Conservation (phyloP, 2,329 filamentous ascomycete genomes). For the Metarhizium guizhouense region DNA sequence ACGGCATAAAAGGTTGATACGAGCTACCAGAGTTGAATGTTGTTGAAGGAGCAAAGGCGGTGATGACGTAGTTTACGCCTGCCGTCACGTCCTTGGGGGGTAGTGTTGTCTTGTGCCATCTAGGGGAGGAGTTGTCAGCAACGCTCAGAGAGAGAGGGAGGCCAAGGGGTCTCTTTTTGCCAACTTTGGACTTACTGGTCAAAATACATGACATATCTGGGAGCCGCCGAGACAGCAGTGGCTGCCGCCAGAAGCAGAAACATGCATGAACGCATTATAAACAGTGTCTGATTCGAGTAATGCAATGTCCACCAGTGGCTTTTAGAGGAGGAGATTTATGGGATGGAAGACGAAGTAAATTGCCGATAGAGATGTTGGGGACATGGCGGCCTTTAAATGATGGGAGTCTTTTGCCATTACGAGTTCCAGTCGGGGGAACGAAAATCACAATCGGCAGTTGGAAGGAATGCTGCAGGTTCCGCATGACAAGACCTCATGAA, state of each 20-base stretch:
- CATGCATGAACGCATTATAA: slow-evolving; percentile 8
- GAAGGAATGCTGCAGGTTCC: no score
- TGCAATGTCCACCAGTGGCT: no score
- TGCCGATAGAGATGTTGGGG: no score
- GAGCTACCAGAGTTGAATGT: slow-evolving; percentile 35
- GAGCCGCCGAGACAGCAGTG: slow-evolving; percentile 12
- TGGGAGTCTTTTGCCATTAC: no score
- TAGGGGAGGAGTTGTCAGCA: slow-evolving; percentile 9
- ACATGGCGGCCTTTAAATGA: no score
- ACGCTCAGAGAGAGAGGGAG: not conserved
- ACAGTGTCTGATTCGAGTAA: not conserved
- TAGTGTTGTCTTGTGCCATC: slow-evolving; percentile 30
- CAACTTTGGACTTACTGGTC: slow-evolving; percentile 29
- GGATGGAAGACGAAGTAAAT: no score
- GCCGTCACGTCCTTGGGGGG: slow-evolving; percentile 28
- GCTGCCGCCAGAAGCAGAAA: slow-evolving; percentile 11
- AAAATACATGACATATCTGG: slow-evolving; percentile 32
- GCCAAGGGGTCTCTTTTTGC: no score
- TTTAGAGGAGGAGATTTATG: no score
- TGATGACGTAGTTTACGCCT: slow-evolving; percentile 45
- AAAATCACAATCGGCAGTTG: no score
- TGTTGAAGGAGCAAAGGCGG: slow-evolving; percentile 42
- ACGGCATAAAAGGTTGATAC: slow-evolving; percentile 44
- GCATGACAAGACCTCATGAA: no score
- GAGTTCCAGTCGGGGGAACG: no score